Conservation (phyloP, 768 basidiomycete genomes). For the Rossbeevera mucosa region DNA sequence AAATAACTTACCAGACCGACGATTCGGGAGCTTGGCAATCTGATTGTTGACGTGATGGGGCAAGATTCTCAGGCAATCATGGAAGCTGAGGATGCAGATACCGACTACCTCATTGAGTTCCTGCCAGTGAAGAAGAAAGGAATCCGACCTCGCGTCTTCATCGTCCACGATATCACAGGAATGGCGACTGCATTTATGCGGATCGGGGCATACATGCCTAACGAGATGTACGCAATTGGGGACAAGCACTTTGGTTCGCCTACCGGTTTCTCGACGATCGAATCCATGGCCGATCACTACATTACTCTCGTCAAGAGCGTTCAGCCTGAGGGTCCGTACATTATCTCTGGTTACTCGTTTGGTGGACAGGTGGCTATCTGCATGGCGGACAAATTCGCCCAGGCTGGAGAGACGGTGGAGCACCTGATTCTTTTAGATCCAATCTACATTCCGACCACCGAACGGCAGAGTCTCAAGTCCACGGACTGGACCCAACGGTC, state of each 20-base stretch:
- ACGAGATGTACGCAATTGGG: slow-evolving; percentile 31
- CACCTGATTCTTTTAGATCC: slow-evolving; percentile 28
- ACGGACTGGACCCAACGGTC: slow-evolving; percentile 30
- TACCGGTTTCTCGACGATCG: slow-evolving; percentile 26
- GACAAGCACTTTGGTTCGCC: slow-evolving; percentile 30
- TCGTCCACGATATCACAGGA: slow-evolving; percentile 30
- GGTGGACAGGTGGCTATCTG: slow-evolving; percentile 29
- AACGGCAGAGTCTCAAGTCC: slow-evolving; percentile 28
- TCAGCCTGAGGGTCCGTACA: slow-evolving; percentile 27
- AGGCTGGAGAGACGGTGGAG: slow-evolving; percentile 21
- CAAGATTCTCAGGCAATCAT: slow-evolving; percentile 28
- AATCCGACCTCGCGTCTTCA: slow-evolving; percentile 23
- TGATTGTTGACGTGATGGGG: slow-evolving; percentile 28
- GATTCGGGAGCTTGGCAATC: slow-evolving; percentile 21
- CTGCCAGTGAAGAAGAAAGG: slow-evolving; percentile 32
- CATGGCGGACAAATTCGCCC: slow-evolving; percentile 23
- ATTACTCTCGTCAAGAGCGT: slow-evolving; percentile 25
- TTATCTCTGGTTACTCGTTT: slow-evolving; percentile 27
- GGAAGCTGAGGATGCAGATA: slow-evolving; percentile 29
- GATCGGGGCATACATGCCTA: slow-evolving; percentile 30
- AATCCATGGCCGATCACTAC: slow-evolving; percentile 31
- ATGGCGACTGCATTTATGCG: slow-evolving; percentile 33
- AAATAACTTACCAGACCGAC: slow-evolving; percentile 17
- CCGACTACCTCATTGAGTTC: slow-evolving; percentile 28
- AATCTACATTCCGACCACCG: slow-evolving; percentile 25